Evolutionary conservation across 75 land plant genomes (phyloP).

Genomic region (Cupressus sempervirens): DNA sequence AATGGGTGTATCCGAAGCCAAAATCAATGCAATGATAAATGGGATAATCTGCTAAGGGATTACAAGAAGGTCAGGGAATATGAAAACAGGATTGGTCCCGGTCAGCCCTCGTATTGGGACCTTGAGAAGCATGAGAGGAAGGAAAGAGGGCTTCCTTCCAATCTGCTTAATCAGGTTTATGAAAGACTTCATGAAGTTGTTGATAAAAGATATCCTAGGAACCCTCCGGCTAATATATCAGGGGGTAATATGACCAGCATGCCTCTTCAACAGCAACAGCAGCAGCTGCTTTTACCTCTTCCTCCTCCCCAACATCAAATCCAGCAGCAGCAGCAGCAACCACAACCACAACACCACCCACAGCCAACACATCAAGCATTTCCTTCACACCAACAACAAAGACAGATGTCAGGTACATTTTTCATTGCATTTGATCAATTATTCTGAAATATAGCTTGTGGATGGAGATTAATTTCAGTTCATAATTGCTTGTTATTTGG

Average conservation of each 20-base stretch:
- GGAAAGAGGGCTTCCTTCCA: slow-evolving; percentile 58
- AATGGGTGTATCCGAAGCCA: slow-evolving; percentile 60
- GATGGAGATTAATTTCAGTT: slow-evolving; percentile 2
- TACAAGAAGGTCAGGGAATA: slow-evolving; percentile 50
- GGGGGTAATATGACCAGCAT: not conserved
- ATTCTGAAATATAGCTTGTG: not conserved
- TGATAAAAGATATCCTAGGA: slow-evolving; percentile 32
- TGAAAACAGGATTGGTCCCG: slow-evolving; percentile 28
- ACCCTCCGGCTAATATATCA: slow-evolving; percentile 7
- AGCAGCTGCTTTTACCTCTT: not conserved
- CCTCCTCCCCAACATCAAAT: not conserved
- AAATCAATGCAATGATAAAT: slow-evolving; percentile 80
- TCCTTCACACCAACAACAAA: slow-evolving; percentile 12
- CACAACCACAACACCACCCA: slow-evolving; percentile 7
- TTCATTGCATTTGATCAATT: not conserved
- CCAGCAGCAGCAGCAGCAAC: slow-evolving; percentile 14
- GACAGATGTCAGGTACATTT: slow-evolving; percentile 2
- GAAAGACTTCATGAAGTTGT: slow-evolving; percentile 54
- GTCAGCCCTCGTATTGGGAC: slow-evolving; percentile 46
- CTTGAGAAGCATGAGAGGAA: slow-evolving; percentile 69
- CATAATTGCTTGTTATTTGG: not conserved
- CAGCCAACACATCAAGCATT: slow-evolving; percentile 3
- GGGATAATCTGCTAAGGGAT: slow-evolving; percentile 67
- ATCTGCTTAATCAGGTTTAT: slow-evolving; percentile 47
- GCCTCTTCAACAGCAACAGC: slow-evolving; percentile 10